Conservation (phyloP, 2,329 filamentous ascomycete species). For the Cercospora beticola region DNA sequence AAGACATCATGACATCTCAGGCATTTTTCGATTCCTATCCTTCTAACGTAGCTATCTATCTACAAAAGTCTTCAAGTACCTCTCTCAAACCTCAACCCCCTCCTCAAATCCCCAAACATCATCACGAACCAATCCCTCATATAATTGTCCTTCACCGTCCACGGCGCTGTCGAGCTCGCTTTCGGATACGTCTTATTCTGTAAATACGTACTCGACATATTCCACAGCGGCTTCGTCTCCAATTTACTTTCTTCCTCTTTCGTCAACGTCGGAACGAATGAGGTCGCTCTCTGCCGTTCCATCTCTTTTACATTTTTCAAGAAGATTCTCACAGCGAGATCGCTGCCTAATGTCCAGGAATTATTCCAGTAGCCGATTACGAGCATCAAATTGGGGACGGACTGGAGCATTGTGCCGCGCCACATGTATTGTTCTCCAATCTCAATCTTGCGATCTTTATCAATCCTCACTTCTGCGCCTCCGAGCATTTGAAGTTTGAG, state of each 20-base stretch:
- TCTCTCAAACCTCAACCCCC: not conserved
- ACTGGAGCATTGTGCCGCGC: slow-evolving; percentile 59
- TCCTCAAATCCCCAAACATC: slow-evolving; percentile 2
- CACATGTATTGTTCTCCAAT: slow-evolving; percentile 54
- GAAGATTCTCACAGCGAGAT: not conserved
- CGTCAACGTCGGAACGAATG: not conserved
- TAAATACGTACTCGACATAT: slow-evolving; percentile 9
- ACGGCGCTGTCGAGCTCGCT: not conserved
- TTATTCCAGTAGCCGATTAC: slow-evolving; percentile 7
- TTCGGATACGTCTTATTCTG: slow-evolving; percentile 2
- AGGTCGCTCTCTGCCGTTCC: not conserved
- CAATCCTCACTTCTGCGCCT: not conserved
- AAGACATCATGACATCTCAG: no score
- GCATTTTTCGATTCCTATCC: no score
- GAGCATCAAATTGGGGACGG: slow-evolving; percentile 54
- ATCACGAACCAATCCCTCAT: slow-evolving; percentile 3
- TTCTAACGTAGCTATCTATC: no score
- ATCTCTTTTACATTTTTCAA: not conserved
- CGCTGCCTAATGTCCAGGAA: slow-evolving; percentile 9
- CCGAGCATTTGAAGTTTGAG: slow-evolving; percentile 34
- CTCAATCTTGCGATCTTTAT: slow-evolving; percentile 46
- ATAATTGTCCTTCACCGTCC: slow-evolving; percentile 6
- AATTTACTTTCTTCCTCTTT: not conserved
- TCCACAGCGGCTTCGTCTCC: slow-evolving; percentile 1
- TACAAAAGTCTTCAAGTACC: no score